Evolutionary conservation across 495 filamentous ascomycete species (phyloP).

Genomic region (Saxophila tyrrhenica): DNA sequence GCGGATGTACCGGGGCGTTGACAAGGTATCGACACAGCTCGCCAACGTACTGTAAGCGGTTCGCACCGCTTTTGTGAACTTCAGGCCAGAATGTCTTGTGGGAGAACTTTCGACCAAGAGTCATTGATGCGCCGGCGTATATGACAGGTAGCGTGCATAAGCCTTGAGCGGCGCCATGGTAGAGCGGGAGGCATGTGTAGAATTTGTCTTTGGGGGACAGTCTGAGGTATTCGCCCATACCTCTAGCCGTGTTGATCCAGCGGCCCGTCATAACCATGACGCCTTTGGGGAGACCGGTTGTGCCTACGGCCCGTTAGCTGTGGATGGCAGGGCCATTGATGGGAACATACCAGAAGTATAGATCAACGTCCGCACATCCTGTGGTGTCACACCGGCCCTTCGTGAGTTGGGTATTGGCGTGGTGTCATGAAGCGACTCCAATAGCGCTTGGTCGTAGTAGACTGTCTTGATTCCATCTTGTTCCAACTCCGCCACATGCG

Average conservation of each 20-base stretch:
- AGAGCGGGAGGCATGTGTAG: constrained; percentile 92
- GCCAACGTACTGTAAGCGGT: constrained; percentile 87
- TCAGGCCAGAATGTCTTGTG: constrained; percentile 76
- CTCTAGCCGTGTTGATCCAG: constrained; percentile 5
- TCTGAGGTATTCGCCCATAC: constrained; percentile 27
- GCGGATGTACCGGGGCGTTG: constrained; percentile 52
- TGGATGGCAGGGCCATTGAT: constrained; percentile 32
- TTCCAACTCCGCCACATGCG: constrained; percentile 2
- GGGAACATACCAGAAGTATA: constrained; percentile 59
- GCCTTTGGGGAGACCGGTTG: constrained; percentile 83
- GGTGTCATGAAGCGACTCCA: constrained; percentile 9
- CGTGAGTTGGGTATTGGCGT: constrained; percentile 6
- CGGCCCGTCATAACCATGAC: constrained; percentile 50
- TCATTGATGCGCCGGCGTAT: constrained; percentile 49
- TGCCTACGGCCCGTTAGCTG: constrained; percentile 67
- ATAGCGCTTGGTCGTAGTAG: constrained; percentile 8
- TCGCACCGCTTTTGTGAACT: constrained; percentile 61
- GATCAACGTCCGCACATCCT: constrained; percentile 62
- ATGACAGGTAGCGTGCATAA: constrained; percentile 41
- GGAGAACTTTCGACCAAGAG: constrained; percentile 71
- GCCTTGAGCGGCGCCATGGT: constrained; percentile 63
- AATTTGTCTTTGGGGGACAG: constrained; percentile 53
- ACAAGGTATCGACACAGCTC: constrained; percentile 90
- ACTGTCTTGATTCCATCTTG: not conserved
- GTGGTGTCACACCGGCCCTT: not conserved